Base-by-base conservation (phyloP, 148 eudicot species). In the Rhododendron ferrugineum region DNA sequence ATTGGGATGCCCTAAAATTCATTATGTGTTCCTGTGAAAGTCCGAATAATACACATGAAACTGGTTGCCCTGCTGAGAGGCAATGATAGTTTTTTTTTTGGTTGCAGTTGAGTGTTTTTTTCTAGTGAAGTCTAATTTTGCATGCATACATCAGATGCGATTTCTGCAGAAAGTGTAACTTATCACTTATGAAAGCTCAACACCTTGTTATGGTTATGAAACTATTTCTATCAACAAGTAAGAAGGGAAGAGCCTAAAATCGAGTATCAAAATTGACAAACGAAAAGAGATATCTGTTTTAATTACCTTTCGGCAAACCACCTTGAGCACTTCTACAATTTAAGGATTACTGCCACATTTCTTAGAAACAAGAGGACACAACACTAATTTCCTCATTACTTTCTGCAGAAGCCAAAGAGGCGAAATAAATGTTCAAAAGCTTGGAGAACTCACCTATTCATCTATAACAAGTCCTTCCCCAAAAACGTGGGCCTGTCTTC, bases 391-490 rank as follows among this genome's bases (percentile, higher is more conserved):
- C 89, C 99, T 89, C 89, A 98, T 91, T 86, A 93, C 97, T 91
- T 96, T 94, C 97, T 93, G 91, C 26, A 88, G 78, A 84, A 40
- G 30, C 77, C 84, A 6, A 50, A 73, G 2, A 34, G 36, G 46
- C 5, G 14, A 16, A 47, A 20, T 11, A n/a, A n/a, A 13, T 26
- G 18, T 11, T 46, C 6, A 46, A 36, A 46, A 78, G 14, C 56
- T 50, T 3, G 11, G 50, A 22, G 11, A 58, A 15, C 90, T 83
- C 52, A 90, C 94, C 92, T 92, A 88, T 91, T 90, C 94, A 85
- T 91, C 94, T 70, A 92, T 92, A 11, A 92, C 87, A 13, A 91
- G 94, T 58, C 94, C 94, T 84, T 92, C 94, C 0, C 92, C 93
- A 22, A 64, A 84, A 54, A 92, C 74, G 62, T 75, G 90, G 88